Evolutionary conservation across 108 stramenopile genomes (phyloP).

Genomic region (Stephanodiscus triporus): DNA sequence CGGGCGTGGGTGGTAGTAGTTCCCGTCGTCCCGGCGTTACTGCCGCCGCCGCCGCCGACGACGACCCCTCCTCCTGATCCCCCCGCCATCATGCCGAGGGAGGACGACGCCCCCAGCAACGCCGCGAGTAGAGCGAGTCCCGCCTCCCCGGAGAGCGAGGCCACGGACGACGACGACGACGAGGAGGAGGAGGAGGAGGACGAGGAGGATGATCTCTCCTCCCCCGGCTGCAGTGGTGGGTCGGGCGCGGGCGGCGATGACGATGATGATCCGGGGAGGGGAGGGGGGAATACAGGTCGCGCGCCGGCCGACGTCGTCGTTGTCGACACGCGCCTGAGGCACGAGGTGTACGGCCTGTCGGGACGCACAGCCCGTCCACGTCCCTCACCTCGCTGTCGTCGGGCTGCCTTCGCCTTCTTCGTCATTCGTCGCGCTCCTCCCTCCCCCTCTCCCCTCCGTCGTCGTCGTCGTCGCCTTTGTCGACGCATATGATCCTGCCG

Average conservation of each 20-base stretch:
- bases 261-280: not conserved
- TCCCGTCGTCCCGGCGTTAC: not conserved
- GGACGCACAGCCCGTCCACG: constrained; percentile 75
- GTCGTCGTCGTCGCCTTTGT: not conserved
- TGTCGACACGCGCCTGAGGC: constrained; percentile 43
- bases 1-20: no score
- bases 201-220: not conserved
- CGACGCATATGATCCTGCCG: constrained; percentile 66
- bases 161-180: constrained; percentile 5
- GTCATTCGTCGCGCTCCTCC: not conserved
- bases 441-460: not conserved
- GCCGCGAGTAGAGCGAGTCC: constrained; percentile 35
- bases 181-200: not conserved
- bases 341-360: constrained; percentile 90
- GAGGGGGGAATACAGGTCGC: no score
- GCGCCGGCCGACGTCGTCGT: no score
- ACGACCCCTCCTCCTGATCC: no score
- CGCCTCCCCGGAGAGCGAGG: constrained; percentile 33
- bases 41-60: no score
- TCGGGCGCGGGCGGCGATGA: constrained; percentile 6
- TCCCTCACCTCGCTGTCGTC: constrained; percentile 53
- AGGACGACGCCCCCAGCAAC: constrained; percentile 23
- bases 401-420: not conserved
- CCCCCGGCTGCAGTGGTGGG: no score
- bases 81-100: not conserved